A percentile compares a stretch with the other conserved stretches of the same genome.
Conservation (phyloP, 768 basidiomycete species). For the Naganishia antarctica region DNA sequence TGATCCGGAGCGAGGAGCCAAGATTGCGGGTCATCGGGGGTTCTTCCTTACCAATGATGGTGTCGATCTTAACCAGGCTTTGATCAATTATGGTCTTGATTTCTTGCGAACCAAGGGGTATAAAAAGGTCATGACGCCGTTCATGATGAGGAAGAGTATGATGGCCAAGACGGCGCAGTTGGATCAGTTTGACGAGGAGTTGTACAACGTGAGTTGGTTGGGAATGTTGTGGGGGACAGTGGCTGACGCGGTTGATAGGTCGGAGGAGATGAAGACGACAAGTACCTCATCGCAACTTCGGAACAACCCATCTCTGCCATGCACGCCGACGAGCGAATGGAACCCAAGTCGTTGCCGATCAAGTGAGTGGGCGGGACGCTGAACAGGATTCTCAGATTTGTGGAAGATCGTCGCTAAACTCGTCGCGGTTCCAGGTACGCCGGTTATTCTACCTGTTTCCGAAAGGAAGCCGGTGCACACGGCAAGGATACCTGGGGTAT, state of each 20-base stretch:
- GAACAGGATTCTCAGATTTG: too few relatives aligned
- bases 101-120: constrained; percentile 76
- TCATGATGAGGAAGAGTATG: constrained; percentile 95
- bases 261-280: constrained; percentile 84
- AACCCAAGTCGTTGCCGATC: constrained; percentile 83
- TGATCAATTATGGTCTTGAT: constrained; percentile 89
- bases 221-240: not conserved
- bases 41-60: constrained; percentile 95
- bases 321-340: constrained; percentile 97
- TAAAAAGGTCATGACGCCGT: constrained; percentile 94
- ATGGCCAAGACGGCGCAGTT: constrained; percentile 98
- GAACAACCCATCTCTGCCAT: constrained; percentile 97
- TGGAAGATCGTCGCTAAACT: not conserved
- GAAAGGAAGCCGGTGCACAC: constrained; percentile 95
- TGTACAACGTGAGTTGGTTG: constrained; percentile 72
- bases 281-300: constrained; percentile 97
- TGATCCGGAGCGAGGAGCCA: constrained; percentile 87
- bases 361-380: constrained; percentile 53
- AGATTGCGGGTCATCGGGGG: constrained; percentile 90
- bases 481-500: constrained; percentile 99
- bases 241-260: constrained; percentile 54
- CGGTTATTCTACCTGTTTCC: constrained; percentile 82
- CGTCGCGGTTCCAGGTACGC: constrained; percentile 48
- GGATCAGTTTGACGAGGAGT: constrained; percentile 95
- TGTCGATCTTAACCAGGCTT: constrained; percentile 91